A percentile compares a stretch with the other conserved stretches of the same genome.
Evolutionary conservation across 179 eudicot genomes (phyloP).

Genomic region (Heliamphora pulchella): DNA sequence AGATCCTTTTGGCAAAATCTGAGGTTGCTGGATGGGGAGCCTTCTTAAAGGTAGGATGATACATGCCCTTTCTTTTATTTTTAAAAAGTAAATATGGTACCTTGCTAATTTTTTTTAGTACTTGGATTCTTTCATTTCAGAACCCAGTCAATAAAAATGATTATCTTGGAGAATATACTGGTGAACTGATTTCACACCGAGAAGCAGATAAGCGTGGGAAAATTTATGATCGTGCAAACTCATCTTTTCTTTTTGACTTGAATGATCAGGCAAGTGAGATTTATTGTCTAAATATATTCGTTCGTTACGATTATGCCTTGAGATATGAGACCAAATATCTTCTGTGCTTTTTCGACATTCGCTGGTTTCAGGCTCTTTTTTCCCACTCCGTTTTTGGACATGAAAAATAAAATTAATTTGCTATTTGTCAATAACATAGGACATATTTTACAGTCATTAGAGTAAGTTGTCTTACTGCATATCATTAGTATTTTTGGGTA

Average conservation of each 20-base stretch:
- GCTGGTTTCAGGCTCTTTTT: too few species aligned
- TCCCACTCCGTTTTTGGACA: too few species aligned
- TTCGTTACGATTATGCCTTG: not conserved
- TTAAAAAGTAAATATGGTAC: not conserved
- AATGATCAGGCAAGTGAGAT: constrained; percentile 69
- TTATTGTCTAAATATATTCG: not conserved
- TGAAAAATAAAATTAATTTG: too few species aligned
- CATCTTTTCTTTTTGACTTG: constrained; percentile 94
- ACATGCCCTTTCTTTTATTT: not conserved
- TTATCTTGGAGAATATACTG: constrained; percentile 97
- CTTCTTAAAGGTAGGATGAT: constrained; percentile 67
- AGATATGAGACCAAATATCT: not conserved
- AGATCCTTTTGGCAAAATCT: constrained; percentile 88
- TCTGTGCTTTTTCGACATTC: not conserved
- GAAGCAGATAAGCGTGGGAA: constrained; percentile 99
- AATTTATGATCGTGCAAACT: constrained; percentile 80
- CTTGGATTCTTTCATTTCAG: constrained; percentile 37
- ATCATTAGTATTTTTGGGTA: too few species aligned
- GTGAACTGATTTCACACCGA: constrained; percentile 84
- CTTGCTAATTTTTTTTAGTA: constrained; percentile 12
- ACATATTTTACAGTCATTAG: too few species aligned
- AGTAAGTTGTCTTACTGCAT: too few species aligned
- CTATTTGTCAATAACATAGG: too few species aligned
- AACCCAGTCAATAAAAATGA: constrained; percentile 85
- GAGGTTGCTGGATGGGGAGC: constrained; percentile 99